A percentile compares a stretch with the other conserved stretches of the same genome.
Conservation (phyloP, 768 basidiomycete species). For the Leucosporidium creatinivorum region DNA sequence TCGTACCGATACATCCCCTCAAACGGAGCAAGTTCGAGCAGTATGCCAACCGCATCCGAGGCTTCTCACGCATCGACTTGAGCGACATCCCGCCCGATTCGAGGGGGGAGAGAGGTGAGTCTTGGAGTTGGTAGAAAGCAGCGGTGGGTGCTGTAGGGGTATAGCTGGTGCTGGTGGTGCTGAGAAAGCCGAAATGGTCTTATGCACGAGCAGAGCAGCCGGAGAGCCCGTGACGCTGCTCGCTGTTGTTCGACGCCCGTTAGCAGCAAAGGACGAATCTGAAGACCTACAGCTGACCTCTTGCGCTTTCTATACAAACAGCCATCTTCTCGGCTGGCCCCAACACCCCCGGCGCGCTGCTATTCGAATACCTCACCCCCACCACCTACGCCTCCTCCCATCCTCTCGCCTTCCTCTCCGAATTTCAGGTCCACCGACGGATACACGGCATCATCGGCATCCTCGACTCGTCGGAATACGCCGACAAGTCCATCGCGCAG, state of each 20-base stretch:
- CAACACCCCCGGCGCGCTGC: conserved; percentile 68
- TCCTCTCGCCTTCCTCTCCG: conserved; percentile 58
- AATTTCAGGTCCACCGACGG: conserved; percentile 60
- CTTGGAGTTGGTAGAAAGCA: not conserved
- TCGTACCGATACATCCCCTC: conserved; percentile 77
- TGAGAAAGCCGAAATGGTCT: too few relatives aligned
- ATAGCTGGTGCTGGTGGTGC: too few relatives aligned
- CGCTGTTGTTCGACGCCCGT: not conserved
- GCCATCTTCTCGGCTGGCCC: conserved; percentile 76
- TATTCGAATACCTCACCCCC: conserved; percentile 72
- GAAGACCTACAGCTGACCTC: conserved; percentile 3
- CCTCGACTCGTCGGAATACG: conserved; percentile 48
- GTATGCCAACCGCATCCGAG: conserved; percentile 65
- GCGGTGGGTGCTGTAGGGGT: too few relatives aligned
- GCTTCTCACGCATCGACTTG: conserved; percentile 64
- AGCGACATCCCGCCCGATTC: conserved; percentile 74
- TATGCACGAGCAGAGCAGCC: too few relatives aligned
- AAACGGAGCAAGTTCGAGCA: conserved; percentile 60
- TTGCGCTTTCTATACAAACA: conserved; percentile 38
- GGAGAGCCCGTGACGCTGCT: not conserved
- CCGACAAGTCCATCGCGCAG: conserved; percentile 49
- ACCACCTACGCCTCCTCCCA: conserved; percentile 57
- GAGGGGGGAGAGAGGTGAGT: conserved; percentile 49
- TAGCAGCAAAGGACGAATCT: too few relatives aligned
- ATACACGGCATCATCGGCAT: conserved; percentile 84